Conservation (phyloP, 1,284 basidiomycete species). For the Somion occarium region DNA sequence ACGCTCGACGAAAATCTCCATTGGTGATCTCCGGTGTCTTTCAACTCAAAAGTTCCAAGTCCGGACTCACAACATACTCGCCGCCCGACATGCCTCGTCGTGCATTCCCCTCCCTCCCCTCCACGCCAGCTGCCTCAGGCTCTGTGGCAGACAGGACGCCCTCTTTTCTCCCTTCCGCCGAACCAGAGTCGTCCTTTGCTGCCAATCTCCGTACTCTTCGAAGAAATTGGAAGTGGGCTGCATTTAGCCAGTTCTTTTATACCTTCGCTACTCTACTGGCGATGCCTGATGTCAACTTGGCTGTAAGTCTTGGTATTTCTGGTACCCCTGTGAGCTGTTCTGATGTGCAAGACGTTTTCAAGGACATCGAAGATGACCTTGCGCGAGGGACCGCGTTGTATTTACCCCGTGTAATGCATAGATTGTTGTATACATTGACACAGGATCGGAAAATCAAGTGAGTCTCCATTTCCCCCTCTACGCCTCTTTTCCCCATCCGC, state of each 20-base stretch:
- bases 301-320: constrained; percentile 39
- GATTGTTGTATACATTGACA: constrained; percentile 67
- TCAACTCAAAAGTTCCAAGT: background rate
- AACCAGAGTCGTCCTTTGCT: constrained; percentile 27
- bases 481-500: constrained; percentile 1
- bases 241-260: constrained; percentile 76
- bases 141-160: background rate
- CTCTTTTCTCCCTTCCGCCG: constrained; percentile 9
- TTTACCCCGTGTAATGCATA: constrained; percentile 68
- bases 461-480: constrained; percentile 24
- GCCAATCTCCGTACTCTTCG: constrained; percentile 45
- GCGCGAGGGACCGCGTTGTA: constrained; percentile 52
- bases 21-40: background rate
- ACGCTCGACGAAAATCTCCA: no score
- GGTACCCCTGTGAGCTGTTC: background rate
- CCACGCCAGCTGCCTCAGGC: background rate
- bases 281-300: constrained; percentile 58
- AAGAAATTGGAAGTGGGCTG: constrained; percentile 80
- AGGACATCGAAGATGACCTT: constrained; percentile 79
- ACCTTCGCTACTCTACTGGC: constrained; percentile 67
- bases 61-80: background rate
- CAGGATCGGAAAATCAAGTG: constrained; percentile 78
- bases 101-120: background rate
- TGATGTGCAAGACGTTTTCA: constrained; percentile 8
- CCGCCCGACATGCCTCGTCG: background rate